A percentile compares a stretch with the other conserved stretches of the same genome.
Evolutionary conservation across 2,329 filamentous ascomycete species (phyloP).

Genomic region (Fusarium devonianum): DNA sequence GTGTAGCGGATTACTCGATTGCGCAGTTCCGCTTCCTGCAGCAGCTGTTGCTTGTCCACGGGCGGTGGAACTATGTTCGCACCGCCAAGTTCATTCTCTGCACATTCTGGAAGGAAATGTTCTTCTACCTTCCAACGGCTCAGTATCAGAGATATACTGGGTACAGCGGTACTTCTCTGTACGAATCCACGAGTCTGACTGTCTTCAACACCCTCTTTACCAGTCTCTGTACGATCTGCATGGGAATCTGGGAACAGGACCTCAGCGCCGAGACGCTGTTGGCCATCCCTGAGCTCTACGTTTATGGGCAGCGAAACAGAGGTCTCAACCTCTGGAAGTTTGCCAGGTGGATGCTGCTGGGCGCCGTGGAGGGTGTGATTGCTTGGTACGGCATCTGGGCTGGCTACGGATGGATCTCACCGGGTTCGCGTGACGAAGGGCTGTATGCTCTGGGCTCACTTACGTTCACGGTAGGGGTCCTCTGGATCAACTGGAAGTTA

Average conservation of each 20-base stretch:
- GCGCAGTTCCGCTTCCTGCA: conserved; percentile 92
- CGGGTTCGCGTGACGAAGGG: conserved; percentile 66
- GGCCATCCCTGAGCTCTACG: conserved; percentile 92
- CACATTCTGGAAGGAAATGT: conserved; percentile 89
- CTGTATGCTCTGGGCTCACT: conserved; percentile 78
- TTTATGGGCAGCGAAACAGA: conserved; percentile 74
- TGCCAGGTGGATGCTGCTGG: conserved; percentile 79
- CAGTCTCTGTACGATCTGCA: conserved; percentile 84
- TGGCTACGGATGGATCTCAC: conserved; percentile 57
- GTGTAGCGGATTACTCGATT: conserved; percentile 90
- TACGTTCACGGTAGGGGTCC: conserved; percentile 73
- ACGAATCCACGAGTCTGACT: conserved; percentile 84
- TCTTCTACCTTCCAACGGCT: conserved; percentile 87
- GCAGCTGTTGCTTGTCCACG: conserved; percentile 82
- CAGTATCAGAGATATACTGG: conserved; percentile 84
- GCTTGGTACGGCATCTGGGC: conserved; percentile 72
- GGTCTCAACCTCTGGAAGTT: conserved; percentile 81
- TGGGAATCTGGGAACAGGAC: conserved; percentile 93
- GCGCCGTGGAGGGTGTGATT: conserved; percentile 73
- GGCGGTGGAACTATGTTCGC: conserved; percentile 88
- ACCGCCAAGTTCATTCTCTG: conserved; percentile 88
- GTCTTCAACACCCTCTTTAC: conserved; percentile 97
- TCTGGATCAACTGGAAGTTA: conserved; percentile 79
- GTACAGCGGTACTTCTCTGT: conserved; percentile 89
- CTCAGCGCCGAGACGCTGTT: conserved; percentile 82